Evolutionary conservation across 2,329 filamentous ascomycete species (phyloP), one percentile per base, ranked within the genome.

Genomic region (Chlorencoelia australis): DNA sequence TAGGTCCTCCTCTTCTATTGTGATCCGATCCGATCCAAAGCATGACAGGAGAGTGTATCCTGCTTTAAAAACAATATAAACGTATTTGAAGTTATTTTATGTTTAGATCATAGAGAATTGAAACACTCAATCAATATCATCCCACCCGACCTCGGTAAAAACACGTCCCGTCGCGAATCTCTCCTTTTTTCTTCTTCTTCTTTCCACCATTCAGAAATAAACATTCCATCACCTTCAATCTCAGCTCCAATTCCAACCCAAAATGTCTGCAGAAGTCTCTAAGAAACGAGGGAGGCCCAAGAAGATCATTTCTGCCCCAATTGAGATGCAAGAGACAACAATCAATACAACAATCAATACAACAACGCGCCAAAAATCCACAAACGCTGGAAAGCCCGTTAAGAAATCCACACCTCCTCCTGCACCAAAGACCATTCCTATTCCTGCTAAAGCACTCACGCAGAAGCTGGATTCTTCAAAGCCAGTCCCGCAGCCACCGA

Each of bases 201-300:
- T 25, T 30, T 21, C 11, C 4, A 15, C 17, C 9, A 24, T 32
- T 30, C 21, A n/a, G n/a, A n/a, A n/a, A n/a, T n/a, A n/a, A n/a
- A n/a, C n/a, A n/a, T n/a, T n/a, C n/a, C n/a, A n/a, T n/a, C n/a
- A n/a, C n/a, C n/a, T n/a, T n/a, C n/a, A n/a, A n/a, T n/a, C n/a
- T n/a, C n/a, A n/a, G 20, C 19, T 21, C 17, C 30, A 32, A 35
- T 30, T 31, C 17, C n/a, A n/a, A 4, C 31, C 3, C 21, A 45
- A 10, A 14, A 50, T 51, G 45, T 51, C 48, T 36, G 35, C 49
- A 30, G 48, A 51, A 35, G 40, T 46, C 13, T 48, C 44, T 5
- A 53, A 52, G 41, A 54, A 54, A 39, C 48, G 51, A 32, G 52
- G 51, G 10, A 44, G 51, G 34, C 51, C 52, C 1, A 50, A 48